phyloP scores from a whole-genome alignment of 2,329 filamentous ascomycete genomes.

The Ciborinia camelliae region DNA sequence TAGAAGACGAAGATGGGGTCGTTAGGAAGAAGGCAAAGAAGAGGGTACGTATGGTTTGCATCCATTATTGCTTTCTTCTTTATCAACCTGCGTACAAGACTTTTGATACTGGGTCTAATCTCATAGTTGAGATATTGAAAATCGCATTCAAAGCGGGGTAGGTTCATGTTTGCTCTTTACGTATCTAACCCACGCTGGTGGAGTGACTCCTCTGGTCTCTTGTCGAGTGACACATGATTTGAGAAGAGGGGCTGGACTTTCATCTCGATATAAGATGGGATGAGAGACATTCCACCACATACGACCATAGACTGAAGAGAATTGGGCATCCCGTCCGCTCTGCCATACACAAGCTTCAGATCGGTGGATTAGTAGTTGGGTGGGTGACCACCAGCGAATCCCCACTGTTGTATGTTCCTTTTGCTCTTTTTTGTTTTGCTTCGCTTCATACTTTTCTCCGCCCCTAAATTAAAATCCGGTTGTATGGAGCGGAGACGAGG shows the following conservation, averaged over 20 bases:
- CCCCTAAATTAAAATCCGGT: background rate
- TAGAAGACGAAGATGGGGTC: constrained; percentile 54
- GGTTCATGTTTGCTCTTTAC: background rate
- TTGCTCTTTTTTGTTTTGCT: background rate
- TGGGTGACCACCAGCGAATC: no score
- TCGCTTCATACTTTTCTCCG: background rate
- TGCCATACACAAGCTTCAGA: constrained; percentile 34
- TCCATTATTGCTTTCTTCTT: background rate
- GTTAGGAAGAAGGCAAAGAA: constrained; percentile 64
- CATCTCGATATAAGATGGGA: background rate
- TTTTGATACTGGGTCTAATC: background rate
- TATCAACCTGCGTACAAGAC: background rate
- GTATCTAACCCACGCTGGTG: background rate
- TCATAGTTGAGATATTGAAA: constrained; percentile 6
- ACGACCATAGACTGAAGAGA: constrained; percentile 34
- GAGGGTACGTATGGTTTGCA: constrained; percentile 54
- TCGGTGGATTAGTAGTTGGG: constrained; percentile 36
- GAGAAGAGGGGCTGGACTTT: background rate
- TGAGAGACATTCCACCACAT: constrained; percentile 13
- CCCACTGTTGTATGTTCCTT: constrained; percentile 1
- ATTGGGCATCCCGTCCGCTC: constrained; percentile 35
- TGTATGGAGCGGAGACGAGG: background rate
- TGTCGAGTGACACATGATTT: background rate
- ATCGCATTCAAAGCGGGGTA: background rate
- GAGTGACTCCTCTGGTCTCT: background rate